A percentile compares a stretch with the other conserved stretches of the same genome.
phyloP scores from a whole-genome alignment of 2,329 filamentous ascomycete genomes.

The Lasiodiplodia theobromae region DNA sequence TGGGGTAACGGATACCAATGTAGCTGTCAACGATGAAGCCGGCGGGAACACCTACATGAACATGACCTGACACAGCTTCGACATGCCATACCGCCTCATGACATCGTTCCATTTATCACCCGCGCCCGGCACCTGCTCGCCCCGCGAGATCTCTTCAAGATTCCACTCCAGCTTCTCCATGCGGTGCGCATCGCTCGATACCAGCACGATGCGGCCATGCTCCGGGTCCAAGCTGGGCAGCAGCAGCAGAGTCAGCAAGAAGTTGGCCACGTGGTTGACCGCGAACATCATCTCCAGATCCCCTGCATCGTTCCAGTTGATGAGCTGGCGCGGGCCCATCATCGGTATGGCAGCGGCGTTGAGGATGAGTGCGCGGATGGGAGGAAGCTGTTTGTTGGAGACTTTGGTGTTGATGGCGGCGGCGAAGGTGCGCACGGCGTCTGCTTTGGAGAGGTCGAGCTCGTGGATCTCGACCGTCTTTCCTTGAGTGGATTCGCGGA shows the following conservation, averaged over 20 bases:
- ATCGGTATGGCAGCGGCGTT: slow-evolving; percentile 35
- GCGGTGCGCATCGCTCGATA: slow-evolving; percentile 32
- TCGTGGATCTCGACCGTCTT: neutral
- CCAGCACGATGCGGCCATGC: slow-evolving; percentile 32
- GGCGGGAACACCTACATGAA: slow-evolving; percentile 15
- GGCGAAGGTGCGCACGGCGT: slow-evolving; percentile 32
- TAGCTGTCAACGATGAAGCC: neutral
- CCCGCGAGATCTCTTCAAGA: neutral
- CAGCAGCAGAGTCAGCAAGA: slow-evolving; percentile 36
- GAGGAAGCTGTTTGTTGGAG: slow-evolving; percentile 45
- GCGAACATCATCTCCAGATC: slow-evolving; percentile 34
- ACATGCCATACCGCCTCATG: slow-evolving; percentile 17
- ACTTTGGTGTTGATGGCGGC: slow-evolving; percentile 33
- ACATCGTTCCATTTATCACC: slow-evolving; percentile 13
- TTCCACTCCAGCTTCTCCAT: slow-evolving; percentile 5
- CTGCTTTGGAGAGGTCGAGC: slow-evolving; percentile 33
- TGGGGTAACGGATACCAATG: too few species aligned
- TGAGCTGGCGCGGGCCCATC: neutral
- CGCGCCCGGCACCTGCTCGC: neutral
- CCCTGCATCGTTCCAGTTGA: slow-evolving; percentile 18
- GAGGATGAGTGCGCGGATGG: slow-evolving; percentile 51
- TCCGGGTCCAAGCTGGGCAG: slow-evolving; percentile 37
- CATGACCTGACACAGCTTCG: slow-evolving; percentile 22
- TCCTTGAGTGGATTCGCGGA: neutral
- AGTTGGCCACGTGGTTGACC: slow-evolving; percentile 36